phyloP scores from a whole-genome alignment of 192 early-diverging fungal species.

The Backusella tuberculispora region DNA sequence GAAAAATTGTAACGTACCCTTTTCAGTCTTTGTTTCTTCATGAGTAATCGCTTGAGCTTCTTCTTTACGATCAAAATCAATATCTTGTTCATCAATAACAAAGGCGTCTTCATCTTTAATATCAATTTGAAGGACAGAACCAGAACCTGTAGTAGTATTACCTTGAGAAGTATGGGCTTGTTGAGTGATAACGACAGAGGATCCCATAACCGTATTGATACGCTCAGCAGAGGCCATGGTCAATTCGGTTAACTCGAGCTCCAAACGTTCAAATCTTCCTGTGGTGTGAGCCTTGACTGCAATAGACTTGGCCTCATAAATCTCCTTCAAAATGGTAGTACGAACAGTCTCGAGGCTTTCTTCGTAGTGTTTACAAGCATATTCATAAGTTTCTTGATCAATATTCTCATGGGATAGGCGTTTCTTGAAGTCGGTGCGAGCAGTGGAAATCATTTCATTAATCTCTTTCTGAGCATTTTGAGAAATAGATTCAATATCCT shows the following conservation, averaged over 20 bases:
- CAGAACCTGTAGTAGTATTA: not conserved
- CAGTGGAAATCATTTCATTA: conserved; percentile 4
- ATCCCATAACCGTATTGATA: conserved; percentile 9
- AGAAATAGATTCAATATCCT: not conserved
- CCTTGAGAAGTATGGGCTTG: not conserved
- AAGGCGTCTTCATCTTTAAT: not conserved
- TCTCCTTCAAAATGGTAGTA: not conserved
- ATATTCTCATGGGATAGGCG: not conserved
- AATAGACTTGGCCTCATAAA: conserved; percentile 6
- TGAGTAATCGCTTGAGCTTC: not conserved
- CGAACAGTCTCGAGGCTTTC: not conserved
- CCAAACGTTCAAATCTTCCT: not conserved
- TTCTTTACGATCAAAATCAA: not conserved
- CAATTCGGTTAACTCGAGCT: not conserved
- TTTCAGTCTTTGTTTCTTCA: not conserved
- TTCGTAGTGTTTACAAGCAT: conserved; percentile 24
- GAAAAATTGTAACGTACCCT: not conserved
- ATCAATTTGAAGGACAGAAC: not conserved
- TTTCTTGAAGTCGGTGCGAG: conserved; percentile 14
- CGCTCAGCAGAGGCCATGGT: not conserved
- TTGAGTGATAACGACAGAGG: not conserved
- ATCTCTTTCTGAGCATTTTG: conserved; percentile 22
- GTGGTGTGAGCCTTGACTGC: conserved; percentile 4
- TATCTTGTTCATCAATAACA: conserved; percentile 2
- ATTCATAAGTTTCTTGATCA: conserved; percentile 9